Percentiles rank a stretch among this genome's conserved stretches.
These are phyloP conservation scores for Dipodascus geniculatus DNA, from an alignment of 805 yeast genomes.

Conservation along the genomic window DNA sequence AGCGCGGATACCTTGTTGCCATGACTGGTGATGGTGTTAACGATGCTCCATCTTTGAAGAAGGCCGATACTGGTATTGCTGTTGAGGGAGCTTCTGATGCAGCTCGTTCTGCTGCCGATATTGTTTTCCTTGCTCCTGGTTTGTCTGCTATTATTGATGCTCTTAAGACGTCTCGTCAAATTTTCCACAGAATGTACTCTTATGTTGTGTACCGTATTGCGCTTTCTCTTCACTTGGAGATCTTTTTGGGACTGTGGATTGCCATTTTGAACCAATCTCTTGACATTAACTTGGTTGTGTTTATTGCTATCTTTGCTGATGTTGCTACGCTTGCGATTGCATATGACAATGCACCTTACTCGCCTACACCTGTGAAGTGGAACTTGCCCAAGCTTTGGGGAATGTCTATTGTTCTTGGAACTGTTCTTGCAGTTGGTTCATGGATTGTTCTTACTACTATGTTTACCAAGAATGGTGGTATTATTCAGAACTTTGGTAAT, in stretches of 20 bases:
- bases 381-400: conserved; percentile 88
- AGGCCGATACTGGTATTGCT: conserved; percentile 87
- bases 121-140: conserved; percentile 45
- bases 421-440: conserved; percentile 62
- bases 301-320: conserved; percentile 90
- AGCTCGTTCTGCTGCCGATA: conserved; percentile 34
- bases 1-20: conserved; percentile 55
- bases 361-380: conserved; percentile 91
- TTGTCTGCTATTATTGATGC: conserved; percentile 51
- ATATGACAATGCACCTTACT: conserved; percentile 90
- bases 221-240: conserved; percentile 84
- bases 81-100: conserved; percentile 36
- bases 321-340: conserved; percentile 75
- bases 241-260: conserved; percentile 93
- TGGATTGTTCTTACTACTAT: conserved; percentile 93
- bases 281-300: conserved; percentile 84
- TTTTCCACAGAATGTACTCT: conserved; percentile 98
- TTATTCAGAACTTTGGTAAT: conserved; percentile 91
- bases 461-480: conserved; percentile 84
- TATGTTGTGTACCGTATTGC: conserved; percentile 98
- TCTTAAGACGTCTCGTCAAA: conserved; percentile 83
- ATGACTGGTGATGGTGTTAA: conserved; percentile 65
- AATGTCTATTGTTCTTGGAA: conserved; percentile 61
- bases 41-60: conserved; percentile 57
- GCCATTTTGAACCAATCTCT: conserved; percentile 80